A percentile compares a stretch with the other conserved stretches of the same genome.
phyloP scores from a whole-genome alignment of 2,329 filamentous ascomycete genomes.

The Aspergillus amoenus region DNA sequence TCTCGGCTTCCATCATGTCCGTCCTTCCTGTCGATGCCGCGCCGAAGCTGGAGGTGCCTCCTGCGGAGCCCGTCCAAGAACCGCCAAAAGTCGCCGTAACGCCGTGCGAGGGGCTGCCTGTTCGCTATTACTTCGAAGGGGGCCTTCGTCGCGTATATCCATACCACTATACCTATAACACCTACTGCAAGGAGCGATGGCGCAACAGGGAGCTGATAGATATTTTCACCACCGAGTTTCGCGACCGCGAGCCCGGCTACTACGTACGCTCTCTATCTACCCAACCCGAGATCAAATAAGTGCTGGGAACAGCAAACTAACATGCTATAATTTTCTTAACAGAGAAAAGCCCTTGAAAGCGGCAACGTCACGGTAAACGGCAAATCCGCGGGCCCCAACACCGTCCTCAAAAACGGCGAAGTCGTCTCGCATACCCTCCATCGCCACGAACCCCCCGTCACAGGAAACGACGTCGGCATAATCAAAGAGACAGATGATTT shows the following conservation, averaged over 20 bases:
- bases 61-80: constrained; percentile 24
- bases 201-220: constrained; percentile 76
- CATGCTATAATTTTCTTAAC: not conserved
- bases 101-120: constrained; percentile 54
- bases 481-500: constrained; percentile 91
- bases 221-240: constrained; percentile 88
- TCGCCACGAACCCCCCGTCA: constrained; percentile 92
- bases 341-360: constrained; percentile 73
- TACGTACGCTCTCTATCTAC: constrained; percentile 58
- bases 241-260: constrained; percentile 81
- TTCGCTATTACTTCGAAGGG: constrained; percentile 79
- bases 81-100: constrained; percentile 26
- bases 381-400: constrained; percentile 64
- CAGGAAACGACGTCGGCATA: constrained; percentile 72
- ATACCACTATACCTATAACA: constrained; percentile 94
- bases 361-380: constrained; percentile 82
- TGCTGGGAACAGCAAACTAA: not conserved
- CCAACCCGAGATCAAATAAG: not conserved
- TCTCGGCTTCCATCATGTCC: constrained; percentile 38
- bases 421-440: constrained; percentile 91
- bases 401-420: constrained; percentile 82
- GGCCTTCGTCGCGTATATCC: constrained; percentile 80
- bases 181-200: constrained; percentile 92
- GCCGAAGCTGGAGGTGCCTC: constrained; percentile 24
- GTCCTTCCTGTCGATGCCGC: constrained; percentile 32